Evolutionary conservation across 768 basidiomycete species (phyloP), one percentile per base, ranked within the genome.

Genomic region (Paxillus rubicundulus): DNA sequence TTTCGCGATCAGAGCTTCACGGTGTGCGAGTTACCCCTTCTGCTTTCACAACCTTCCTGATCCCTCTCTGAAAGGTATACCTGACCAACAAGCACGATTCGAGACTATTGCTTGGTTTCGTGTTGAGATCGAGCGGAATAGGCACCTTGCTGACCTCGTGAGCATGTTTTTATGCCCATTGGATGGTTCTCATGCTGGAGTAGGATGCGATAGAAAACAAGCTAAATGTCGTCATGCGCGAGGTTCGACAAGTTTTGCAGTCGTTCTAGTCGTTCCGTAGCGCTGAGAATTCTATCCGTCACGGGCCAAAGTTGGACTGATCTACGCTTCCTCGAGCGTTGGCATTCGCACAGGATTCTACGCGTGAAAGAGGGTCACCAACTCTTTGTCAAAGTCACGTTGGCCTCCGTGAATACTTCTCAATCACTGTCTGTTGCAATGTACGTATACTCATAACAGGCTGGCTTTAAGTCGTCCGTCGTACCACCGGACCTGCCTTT

Each of bases 71-170:
- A 33, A 57, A 90, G 89, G 67, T 38, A 84, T 92, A 45, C 81
- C 81, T 33, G 79, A 90, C 70, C 75, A 75, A 47, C 63, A 65
- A 52, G 75, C 85, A 27, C 78, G 89, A 53, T 67, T 69, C 53
- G 88, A 91, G 60, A 88, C 88, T 0, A 68, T 89, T 7, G 61
- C 66, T 18, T 92, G 89, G 87, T 80, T 91, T 67, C 82, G 89
- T 27, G 62, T 71, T 45, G 87, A 90, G 68, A 81, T 91, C 58
- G 84, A 89, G 62, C 73, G 82, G 53, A 84, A 82, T 59, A 77
- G 68, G 53, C 64, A 82, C 61, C 61, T 87, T 37, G 65, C 74
- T 10, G 84, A 90, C 62, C 66, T 74, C 55, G 89, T 90, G 60
- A 62, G 67, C 43, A 10, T 43, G 37, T 18, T 5, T 8, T 41